Evolutionary conservation across 805 yeast species (phyloP).

Genomic region (Barnettozyma californica): DNA sequence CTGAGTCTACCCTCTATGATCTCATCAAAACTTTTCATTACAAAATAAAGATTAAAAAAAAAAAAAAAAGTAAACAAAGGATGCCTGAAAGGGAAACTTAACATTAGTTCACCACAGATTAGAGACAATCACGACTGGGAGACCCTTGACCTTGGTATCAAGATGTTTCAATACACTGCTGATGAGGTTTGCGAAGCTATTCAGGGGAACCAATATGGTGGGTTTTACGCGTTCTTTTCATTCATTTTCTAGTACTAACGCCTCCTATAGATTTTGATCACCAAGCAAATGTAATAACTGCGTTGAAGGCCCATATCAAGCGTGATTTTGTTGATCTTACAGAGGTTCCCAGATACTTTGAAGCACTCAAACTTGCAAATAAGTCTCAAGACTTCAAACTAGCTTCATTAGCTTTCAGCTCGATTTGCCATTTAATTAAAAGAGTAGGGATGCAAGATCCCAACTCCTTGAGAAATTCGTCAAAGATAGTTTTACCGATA

Average conservation of each 20-base stretch:
- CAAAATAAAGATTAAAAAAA: not conserved
- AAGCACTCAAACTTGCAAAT: conserved; percentile 41
- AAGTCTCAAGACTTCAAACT: conserved; percentile 35
- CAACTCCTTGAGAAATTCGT: conserved; percentile 35
- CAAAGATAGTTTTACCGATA: conserved; percentile 45
- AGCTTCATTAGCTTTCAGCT: conserved; percentile 40
- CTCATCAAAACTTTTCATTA: too few species aligned
- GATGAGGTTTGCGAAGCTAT: conserved; percentile 12
- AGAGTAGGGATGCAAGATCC: conserved; percentile 55
- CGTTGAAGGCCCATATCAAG: conserved; percentile 50
- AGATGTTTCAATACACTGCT: conserved; percentile 18
- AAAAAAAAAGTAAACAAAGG: conserved; percentile 10
- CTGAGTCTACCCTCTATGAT: too few species aligned
- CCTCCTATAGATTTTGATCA: conserved; percentile 13
- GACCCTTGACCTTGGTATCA: not conserved
- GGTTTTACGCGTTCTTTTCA: conserved; percentile 1
- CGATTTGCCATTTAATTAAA: conserved; percentile 51
- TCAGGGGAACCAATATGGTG: conserved; percentile 11
- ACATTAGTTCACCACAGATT: not conserved
- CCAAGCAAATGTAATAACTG: conserved; percentile 19
- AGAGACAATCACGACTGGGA: not conserved
- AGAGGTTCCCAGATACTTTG: conserved; percentile 45
- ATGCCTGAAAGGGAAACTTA: not conserved
- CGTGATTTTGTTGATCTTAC: conserved; percentile 47
- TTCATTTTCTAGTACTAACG: conserved; percentile 1